Evolutionary conservation across 805 yeast genomes (phyloP), one percentile per base, ranked within the genome.

Genomic region (Saccharomycopsis synnaedendra): DNA sequence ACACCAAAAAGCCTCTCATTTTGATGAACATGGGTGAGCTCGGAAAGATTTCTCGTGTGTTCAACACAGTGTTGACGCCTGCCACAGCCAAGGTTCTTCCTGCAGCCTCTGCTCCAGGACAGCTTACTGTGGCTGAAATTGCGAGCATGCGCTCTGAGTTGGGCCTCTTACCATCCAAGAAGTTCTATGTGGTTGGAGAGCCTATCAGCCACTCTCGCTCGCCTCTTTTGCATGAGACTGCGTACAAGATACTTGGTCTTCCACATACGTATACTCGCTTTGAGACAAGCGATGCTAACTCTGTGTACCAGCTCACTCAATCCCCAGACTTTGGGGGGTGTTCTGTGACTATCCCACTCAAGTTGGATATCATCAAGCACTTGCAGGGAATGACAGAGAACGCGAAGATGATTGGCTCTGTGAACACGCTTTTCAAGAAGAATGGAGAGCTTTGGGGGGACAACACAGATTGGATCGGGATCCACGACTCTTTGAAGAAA

Each of bases 381-480:
- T 72, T 82, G 54, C 70, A 71, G 52, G 80, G 75, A 51, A 67
- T 90, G 39, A 74, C 87, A 5, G 82, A 76, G n/a, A 77, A 94
- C 11, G 97, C 95, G 10, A 62, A 71, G 53, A 56, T 64, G n/a
- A 86, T 93, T 57, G 97, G 97, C 39, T 97, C 98, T 27, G 88
- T 93, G 47, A 93, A 93, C 66, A 93, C 99, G 0, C 74, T 93
- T 44, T 71, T 73, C 37, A 84, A 83, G 35, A 53, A 69, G 32
- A 66, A 68, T 8, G 79, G 72, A 5, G 65, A 69, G 46, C 75
- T 81, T 49, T 64, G 63, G 44, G 98, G 97, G 54, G 90, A 85
- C 57, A 93, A 93, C 67, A 93, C 99, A 40, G 99, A 93, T 63
- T 93, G 96, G 95, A 66, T 78, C 43, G 99, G 98, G 7, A 85